Evolutionary conservation across 805 yeast genomes (phyloP).

Genomic region (Yamadazyma scolyti): DNA sequence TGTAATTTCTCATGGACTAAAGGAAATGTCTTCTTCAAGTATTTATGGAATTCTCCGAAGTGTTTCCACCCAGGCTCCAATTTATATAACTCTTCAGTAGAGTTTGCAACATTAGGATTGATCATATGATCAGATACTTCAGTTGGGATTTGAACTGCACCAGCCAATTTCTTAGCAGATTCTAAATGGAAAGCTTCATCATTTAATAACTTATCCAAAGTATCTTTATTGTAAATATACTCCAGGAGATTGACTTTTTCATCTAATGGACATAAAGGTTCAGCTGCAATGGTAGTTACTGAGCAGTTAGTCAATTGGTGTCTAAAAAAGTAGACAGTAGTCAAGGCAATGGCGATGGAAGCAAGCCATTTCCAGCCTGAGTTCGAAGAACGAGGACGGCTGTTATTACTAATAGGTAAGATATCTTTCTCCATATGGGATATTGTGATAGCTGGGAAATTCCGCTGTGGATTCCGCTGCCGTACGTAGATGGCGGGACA

Average conservation of each 20-base stretch:
- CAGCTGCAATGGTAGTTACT: too few relatives aligned
- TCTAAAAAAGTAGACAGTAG: too few relatives aligned
- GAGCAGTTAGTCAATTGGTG: too few relatives aligned
- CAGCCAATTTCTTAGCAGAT: constrained; percentile 45
- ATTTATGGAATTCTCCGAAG: constrained; percentile 45
- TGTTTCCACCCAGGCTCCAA: constrained; percentile 29
- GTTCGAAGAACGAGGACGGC: too few relatives aligned
- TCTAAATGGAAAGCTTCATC: constrained; percentile 21
- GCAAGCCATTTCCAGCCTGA: too few relatives aligned
- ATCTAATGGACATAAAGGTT: constrained; percentile 28
- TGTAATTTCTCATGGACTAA: constrained; percentile 43
- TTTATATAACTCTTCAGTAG: constrained; percentile 21
- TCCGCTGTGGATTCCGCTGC: too few relatives aligned
- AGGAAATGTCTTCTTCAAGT: constrained; percentile 55
- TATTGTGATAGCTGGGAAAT: too few relatives aligned
- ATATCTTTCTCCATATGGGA: too few relatives aligned
- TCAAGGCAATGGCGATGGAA: too few relatives aligned
- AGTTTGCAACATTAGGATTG: constrained; percentile 43
- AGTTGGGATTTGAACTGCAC: constrained; percentile 65
- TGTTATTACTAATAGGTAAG: too few relatives aligned
- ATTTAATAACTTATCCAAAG: constrained; percentile 20
- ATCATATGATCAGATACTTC: constrained; percentile 54
- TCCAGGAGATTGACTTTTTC: constrained; percentile 23
- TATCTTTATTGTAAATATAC: constrained; percentile 17
- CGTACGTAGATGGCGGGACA: too few relatives aligned